A percentile compares a stretch with the other conserved stretches of the same genome.
phyloP scores from a whole-genome alignment of 2,329 filamentous ascomycete genomes.

The Fusarium nematophilum region DNA sequence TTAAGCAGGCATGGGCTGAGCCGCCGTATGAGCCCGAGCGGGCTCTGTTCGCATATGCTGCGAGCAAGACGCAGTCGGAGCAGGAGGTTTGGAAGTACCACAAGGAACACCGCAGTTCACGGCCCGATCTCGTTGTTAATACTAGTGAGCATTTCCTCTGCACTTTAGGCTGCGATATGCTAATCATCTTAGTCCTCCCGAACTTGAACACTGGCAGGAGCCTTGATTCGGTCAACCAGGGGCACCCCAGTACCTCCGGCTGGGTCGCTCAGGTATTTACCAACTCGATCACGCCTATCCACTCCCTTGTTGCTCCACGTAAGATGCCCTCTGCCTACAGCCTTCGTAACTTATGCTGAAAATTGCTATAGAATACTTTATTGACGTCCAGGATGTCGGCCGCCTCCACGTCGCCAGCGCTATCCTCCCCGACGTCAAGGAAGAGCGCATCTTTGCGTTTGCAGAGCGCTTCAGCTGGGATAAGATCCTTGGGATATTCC shows the following conservation, averaged over 20 bases:
- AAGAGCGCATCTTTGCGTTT: conserved; percentile 65
- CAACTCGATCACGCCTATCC: conserved; percentile 1
- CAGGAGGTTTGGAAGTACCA: no score
- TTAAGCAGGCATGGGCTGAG: no score
- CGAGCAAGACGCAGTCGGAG: no score
- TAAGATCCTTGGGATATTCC: conserved; percentile 47
- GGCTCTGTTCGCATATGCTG: no score
- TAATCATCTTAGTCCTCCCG: conserved; percentile 30
- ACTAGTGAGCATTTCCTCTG: no score
- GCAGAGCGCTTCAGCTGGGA: conserved; percentile 59
- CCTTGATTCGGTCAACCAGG: conserved; percentile 31
- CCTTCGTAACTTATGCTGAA: background rate
- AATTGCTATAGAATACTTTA: conserved; percentile 50
- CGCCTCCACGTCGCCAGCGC: conserved; percentile 63
- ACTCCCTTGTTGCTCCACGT: background rate
- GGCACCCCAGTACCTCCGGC: conserved; percentile 29
- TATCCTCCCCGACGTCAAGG: conserved; percentile 55
- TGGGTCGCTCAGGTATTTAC: conserved; percentile 31
- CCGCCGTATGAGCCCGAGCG: no score
- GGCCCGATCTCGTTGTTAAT: conserved; percentile 6
- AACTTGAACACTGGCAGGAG: conserved; percentile 38
- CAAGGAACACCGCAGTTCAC: conserved; percentile 8
- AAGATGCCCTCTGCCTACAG: background rate
- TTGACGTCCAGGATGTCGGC: conserved; percentile 60
- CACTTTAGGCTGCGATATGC: no score